Evolutionary conservation across 176 grass and related monocot species (phyloP).

Genomic region (Oryza coarctata): DNA sequence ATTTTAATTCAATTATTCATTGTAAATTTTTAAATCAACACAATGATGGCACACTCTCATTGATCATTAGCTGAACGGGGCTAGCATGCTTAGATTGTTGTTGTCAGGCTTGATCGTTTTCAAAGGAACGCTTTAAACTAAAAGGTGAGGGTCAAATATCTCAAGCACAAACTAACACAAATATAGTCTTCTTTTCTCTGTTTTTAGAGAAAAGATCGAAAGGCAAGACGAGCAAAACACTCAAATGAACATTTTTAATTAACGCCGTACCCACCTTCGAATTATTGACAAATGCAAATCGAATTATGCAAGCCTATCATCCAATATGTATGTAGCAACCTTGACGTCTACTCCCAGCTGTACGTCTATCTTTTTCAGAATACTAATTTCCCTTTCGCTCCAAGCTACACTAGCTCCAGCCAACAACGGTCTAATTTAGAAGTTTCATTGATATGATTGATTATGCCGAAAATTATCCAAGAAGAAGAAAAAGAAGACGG

Average conservation of each 20-base stretch:
- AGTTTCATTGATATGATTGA: neutral
- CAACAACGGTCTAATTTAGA: neutral
- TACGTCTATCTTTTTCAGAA: neutral
- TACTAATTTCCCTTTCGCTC: neutral
- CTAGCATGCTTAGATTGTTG: neutral
- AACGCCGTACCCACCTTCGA: neutral
- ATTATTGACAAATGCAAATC: neutral
- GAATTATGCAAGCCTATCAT: neutral
- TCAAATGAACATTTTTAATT: neutral
- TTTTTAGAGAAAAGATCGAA: neutral
- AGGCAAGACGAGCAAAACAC: neutral
- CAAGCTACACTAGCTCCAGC: neutral
- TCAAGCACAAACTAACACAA: neutral
- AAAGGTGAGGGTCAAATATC: neutral
- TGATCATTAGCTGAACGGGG: neutral
- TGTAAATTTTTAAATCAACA: no score
- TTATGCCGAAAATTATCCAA: neutral
- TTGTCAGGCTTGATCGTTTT: slow-evolving; percentile 1
- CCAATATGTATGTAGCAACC: neutral
- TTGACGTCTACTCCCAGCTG: neutral
- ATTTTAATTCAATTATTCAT: no score
- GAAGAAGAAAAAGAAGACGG: neutral
- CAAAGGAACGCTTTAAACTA: neutral
- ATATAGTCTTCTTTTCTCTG: neutral
- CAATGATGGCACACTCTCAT: neutral